These are phyloP conservation scores for Talaromyces ruber DNA, from an alignment of 495 filamentous ascomycete species.

Conservation along the genomic window DNA sequence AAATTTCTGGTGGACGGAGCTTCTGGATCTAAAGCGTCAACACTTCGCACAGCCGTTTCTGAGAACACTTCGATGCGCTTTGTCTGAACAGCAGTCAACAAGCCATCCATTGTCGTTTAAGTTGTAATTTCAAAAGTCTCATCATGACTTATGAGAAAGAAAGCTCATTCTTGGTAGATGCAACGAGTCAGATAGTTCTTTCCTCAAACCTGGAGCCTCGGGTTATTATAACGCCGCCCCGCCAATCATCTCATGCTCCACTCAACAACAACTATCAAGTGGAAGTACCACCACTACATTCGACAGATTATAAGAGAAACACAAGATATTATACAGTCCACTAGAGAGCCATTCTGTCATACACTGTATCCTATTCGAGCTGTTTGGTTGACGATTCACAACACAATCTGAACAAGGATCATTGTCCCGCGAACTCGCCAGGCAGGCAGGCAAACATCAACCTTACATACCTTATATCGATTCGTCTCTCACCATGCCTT, in stretches of 20 bases:
- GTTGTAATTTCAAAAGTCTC: not conserved
- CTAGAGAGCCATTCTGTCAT: not conserved
- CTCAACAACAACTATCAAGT: not conserved
- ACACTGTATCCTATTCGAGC: not conserved
- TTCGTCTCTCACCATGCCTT: conserved; percentile 4
- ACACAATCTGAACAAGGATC: not conserved
- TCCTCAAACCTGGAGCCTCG: not conserved
- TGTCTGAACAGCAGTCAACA: conserved; percentile 34
- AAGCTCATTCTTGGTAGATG: not conserved
- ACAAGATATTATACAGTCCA: not conserved
- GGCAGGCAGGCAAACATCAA: not conserved
- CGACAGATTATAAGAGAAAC: not conserved
- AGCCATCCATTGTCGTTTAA: conserved; percentile 26
- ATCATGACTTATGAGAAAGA: not conserved
- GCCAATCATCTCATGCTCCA: not conserved
- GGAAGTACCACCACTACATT: not conserved
- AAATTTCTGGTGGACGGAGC: conserved; percentile 29
- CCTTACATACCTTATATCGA: not conserved
- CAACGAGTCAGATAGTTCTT: not conserved
- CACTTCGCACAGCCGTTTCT: not conserved
- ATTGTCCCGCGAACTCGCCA: not conserved
- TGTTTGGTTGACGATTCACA: not conserved
- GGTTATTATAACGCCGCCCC: not conserved
- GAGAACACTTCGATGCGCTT: conserved; percentile 14
- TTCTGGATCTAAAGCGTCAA: conserved; percentile 10